Base-by-base conservation (phyloP, 1,284 basidiomycete genomes). In the Rhodotorula sp. region DNA sequence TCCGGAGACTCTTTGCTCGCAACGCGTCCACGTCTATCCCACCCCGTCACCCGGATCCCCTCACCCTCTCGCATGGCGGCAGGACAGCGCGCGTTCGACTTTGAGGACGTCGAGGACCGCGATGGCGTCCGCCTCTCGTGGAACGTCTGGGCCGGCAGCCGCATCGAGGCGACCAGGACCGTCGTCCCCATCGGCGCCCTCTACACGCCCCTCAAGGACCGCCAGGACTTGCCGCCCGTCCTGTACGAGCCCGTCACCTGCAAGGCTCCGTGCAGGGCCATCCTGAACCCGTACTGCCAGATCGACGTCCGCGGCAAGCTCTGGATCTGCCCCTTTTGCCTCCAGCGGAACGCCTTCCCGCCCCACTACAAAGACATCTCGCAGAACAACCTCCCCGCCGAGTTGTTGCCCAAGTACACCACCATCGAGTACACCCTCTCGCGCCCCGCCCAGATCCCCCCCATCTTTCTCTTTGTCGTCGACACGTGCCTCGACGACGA, bases 341-440 rank as follows among this genome's bases (percentile, higher is more conserved):
- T 98, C 69, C 91, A 92, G 66, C 90, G 96, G 73, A 99, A 98
- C 82, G 90, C 95, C 3, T 98, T 99, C 84, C 96, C 96, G 14
- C 93, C 94, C 0, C 96, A 99, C 83, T 99, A 99, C 87, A 97
- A 97, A 84, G 96, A 99, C 82, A 97, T 99, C 78, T 94, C 93
- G 71, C 92, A 91, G 84, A 96, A 92, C 75, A 98, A 98, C 83
- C 87, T 98, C 34, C 96, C 96, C 59, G 91, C 94, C 29, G 96
- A 99, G 83, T 87, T 99, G 43, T 83, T 97, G 58, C 95, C 96
- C 80, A 97, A 97, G 84, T 98, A 98, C 86, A 98, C 96, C 60
- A 99, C 96, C 23, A 97, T 99, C 84, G 96, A 99, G 84, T 98
- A 99, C 85, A 98, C 95, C 16, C 90, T 99, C 64, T 87, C 91